Evolutionary conservation across 176 grass and related monocot species (phyloP).

Genomic region (Calamus simplicifolius): DNA sequence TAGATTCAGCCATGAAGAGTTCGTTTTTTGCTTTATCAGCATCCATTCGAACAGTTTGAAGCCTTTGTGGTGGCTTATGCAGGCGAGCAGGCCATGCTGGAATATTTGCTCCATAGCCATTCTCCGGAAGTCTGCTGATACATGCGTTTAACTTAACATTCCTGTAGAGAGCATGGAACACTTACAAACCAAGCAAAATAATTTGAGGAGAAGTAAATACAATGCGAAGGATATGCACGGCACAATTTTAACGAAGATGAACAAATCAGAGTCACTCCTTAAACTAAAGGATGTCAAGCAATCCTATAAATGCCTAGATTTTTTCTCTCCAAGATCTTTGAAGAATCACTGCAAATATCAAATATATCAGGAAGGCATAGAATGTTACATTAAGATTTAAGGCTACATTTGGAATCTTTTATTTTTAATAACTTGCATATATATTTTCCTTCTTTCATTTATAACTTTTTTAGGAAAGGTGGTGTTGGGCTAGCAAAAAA

Average conservation of each 20-base stretch:
- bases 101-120: constrained; percentile 41
- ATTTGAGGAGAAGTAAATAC: not conserved
- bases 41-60: constrained; percentile 86
- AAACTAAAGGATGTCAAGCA: too few relatives aligned
- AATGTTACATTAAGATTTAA: too few relatives aligned
- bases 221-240: too few relatives aligned
- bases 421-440: too few relatives aligned
- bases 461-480: too few relatives aligned
- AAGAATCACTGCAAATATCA: too few relatives aligned
- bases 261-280: not conserved
- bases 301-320: too few relatives aligned
- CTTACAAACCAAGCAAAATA: constrained; percentile 5
- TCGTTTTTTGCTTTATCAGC: constrained; percentile 75
- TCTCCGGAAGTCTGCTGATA: constrained; percentile 61
- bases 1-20: constrained; percentile 75
- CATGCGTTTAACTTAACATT: constrained; percentile 81
- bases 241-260: not conserved
- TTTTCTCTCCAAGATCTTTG: too few relatives aligned
- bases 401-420: too few relatives aligned
- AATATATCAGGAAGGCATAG: too few relatives aligned
- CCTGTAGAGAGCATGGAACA: constrained; percentile 34
- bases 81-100: constrained; percentile 58
- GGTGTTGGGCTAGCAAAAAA: too few relatives aligned
- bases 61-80: constrained; percentile 61
- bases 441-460: too few relatives aligned